Evolutionary conservation across 257 asterid species (phyloP).

Genomic region (Primulina tabacum): DNA sequence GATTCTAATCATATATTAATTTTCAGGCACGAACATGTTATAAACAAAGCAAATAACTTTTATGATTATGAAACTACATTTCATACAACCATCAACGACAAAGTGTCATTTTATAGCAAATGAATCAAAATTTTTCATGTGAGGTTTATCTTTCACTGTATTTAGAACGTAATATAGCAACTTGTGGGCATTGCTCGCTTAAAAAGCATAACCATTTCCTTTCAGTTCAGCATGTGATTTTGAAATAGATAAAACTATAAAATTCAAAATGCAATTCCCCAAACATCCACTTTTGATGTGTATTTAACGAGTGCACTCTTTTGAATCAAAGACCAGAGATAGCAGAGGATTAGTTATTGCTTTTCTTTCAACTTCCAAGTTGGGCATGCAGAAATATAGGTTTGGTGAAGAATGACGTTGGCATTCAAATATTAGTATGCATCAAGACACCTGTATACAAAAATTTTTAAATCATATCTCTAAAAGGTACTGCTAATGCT

Average conservation of each 20-base stretch:
- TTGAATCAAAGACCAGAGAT: not conserved
- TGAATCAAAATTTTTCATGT: not conserved
- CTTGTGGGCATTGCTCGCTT: not conserved
- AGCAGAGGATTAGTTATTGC: not conserved
- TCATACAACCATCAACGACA: not conserved
- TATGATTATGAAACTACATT: not conserved
- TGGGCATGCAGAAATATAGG: not conserved
- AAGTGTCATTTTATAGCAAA: not conserved
- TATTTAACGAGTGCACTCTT: not conserved
- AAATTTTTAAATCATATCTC: not conserved
- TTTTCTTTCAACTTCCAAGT: not conserved
- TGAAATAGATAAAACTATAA: not conserved
- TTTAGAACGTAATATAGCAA: not conserved
- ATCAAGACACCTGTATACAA: slow-evolving; percentile 4
- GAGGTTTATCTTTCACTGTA: not conserved
- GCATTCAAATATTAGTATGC: not conserved
- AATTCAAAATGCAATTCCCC: not conserved
- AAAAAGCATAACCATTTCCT: not conserved
- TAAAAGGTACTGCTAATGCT: not conserved
- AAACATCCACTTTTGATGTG: not conserved
- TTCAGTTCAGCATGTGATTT: not conserved
- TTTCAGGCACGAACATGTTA: not conserved
- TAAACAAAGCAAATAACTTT: not conserved
- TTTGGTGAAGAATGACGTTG: not conserved
- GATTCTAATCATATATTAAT: not conserved